Evolutionary conservation across 2,329 filamentous ascomycete species (phyloP).

Genomic region (Colletotrichum sp.): DNA sequence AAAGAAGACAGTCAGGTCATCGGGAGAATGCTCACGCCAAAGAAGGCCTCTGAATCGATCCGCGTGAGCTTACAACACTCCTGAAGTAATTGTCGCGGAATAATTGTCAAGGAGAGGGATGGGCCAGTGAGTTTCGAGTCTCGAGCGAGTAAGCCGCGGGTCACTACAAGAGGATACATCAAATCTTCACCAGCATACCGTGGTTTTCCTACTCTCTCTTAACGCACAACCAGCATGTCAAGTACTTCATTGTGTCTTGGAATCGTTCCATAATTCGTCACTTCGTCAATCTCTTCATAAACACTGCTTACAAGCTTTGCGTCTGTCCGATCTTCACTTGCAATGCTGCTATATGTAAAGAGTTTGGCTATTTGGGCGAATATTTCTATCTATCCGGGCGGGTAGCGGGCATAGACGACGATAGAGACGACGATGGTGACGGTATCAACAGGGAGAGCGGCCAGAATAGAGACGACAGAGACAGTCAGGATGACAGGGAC

Average conservation of each 20-base stretch:
- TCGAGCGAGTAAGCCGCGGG: too few species aligned
- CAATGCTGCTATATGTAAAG: background rate
- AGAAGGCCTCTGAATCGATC: background rate
- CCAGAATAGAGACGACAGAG: too few species aligned
- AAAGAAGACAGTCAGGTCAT: background rate
- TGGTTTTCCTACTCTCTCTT: background rate
- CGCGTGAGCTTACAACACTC: background rate
- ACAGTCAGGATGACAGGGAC: too few species aligned
- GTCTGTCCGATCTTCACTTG: background rate
- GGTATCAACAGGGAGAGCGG: too few species aligned
- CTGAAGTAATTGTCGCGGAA: background rate
- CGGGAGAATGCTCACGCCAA: background rate
- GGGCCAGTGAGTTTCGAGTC: background rate
- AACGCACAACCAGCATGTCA: background rate
- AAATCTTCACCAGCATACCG: background rate
- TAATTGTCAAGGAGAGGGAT: fast-evolving
- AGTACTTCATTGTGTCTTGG: background rate
- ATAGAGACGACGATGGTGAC: background rate
- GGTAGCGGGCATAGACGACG: fast-evolving
- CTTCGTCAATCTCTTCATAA: background rate
- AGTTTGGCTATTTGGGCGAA: background rate
- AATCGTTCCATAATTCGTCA: fast-evolving
- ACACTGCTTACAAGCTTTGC: background rate
- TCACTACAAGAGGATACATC: too few species aligned
- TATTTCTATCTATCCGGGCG: too few species aligned